These are phyloP conservation scores for Carnegiea gigantea DNA, from an alignment of 179 eudicot genomes.

Conservation along the genomic window DNA sequence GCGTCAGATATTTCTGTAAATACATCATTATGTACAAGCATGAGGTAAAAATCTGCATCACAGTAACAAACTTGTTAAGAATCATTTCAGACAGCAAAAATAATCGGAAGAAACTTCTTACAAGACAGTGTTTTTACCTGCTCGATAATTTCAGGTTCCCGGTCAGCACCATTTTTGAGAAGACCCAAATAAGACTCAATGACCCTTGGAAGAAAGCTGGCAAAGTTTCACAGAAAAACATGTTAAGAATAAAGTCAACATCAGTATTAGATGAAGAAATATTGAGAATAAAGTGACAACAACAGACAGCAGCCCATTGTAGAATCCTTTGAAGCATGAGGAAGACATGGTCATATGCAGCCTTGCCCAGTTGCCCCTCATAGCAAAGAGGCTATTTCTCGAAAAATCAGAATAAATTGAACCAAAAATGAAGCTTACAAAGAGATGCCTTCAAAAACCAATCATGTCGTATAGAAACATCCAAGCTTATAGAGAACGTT, in stretches of 20 bases:
- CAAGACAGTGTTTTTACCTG: slow-evolving; percentile 50
- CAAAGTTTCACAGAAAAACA: slow-evolving; percentile 13
- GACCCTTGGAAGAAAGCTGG: slow-evolving; percentile 71
- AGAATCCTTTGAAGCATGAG: not conserved
- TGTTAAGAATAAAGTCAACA: not conserved
- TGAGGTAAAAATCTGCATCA: slow-evolving; percentile 81
- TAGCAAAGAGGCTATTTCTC: not conserved
- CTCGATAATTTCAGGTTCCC: slow-evolving; percentile 81
- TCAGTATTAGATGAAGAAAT: not conserved
- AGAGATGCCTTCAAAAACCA: not conserved
- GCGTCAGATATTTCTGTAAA: slow-evolving; percentile 67
- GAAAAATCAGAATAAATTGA: not conserved
- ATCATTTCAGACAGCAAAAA: not conserved
- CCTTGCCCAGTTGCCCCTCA: not conserved
- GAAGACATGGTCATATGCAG: not conserved
- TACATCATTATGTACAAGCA: slow-evolving; percentile 86
- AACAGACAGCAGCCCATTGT: not conserved
- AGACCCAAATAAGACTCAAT: slow-evolving; percentile 55
- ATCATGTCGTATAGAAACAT: slow-evolving; percentile 3
- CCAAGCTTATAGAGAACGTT: not conserved
- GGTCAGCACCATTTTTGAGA: slow-evolving; percentile 79
- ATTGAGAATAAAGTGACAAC: not conserved
- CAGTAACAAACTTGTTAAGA: slow-evolving; percentile 15
- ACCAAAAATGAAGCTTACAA: not conserved
- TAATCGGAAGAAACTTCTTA: not conserved